A percentile compares a stretch with the other conserved stretches of the same genome.
Evolutionary conservation across 805 yeast species (phyloP).

Genomic region (Myxozyma neglecta): DNA sequence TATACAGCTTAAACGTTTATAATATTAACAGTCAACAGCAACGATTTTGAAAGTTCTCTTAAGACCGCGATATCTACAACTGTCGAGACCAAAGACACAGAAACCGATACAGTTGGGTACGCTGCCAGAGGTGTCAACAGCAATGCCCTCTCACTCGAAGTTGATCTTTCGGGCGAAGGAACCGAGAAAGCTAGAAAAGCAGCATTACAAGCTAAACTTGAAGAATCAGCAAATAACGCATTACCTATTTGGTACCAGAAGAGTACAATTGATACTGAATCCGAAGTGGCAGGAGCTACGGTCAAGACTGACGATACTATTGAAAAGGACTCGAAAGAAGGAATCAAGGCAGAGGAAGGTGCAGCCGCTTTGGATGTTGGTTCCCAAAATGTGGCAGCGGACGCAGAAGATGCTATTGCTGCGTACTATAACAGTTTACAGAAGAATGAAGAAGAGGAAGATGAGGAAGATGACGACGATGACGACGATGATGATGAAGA

Average conservation of each 20-base stretch:
- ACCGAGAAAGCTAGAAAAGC: conserved; percentile 66
- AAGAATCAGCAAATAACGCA: conserved; percentile 83
- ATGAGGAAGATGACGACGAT: conserved; percentile 17
- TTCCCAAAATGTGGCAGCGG: conserved; percentile 33
- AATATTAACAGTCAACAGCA: conserved; percentile 37
- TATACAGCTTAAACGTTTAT: background rate
- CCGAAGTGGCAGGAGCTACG: conserved; percentile 42
- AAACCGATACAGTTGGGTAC: conserved; percentile 42
- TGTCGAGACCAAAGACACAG: conserved; percentile 53
- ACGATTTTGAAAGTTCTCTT: conserved; percentile 82
- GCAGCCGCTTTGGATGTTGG: background rate
- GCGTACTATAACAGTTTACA: conserved; percentile 74
- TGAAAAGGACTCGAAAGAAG: conserved; percentile 20
- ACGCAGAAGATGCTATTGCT: conserved; percentile 59
- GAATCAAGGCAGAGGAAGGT: background rate
- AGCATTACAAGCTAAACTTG: conserved; percentile 53
- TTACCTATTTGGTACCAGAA: conserved; percentile 95
- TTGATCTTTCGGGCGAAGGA: conserved; percentile 53
- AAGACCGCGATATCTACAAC: conserved; percentile 80
- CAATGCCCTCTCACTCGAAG: conserved; percentile 79
- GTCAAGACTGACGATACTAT: conserved; percentile 34
- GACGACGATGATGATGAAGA: conserved; percentile 40
- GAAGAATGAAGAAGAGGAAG: conserved; percentile 61
- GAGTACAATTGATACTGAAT: conserved; percentile 72
- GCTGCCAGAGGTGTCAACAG: conserved; percentile 43